These are phyloP conservation scores for Massospora cicadina DNA, from an alignment of 371 early-diverging fungal genomes.

Conservation along the genomic window DNA sequence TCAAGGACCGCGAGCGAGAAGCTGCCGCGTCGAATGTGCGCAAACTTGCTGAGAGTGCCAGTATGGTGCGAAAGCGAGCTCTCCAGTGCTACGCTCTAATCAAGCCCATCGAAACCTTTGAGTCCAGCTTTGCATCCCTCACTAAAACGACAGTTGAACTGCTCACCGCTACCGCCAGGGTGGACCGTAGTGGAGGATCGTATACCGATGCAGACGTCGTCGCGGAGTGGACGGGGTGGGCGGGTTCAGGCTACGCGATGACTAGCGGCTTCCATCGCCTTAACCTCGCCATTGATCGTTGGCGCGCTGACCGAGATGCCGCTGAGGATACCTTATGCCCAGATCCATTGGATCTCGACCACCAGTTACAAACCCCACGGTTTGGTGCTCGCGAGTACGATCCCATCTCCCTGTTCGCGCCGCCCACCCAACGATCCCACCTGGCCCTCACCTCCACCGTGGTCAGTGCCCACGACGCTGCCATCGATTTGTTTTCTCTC, in stretches of 20 bases:
- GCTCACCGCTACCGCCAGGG: not conserved
- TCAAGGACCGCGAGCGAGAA: slow-evolving; percentile 2
- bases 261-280: slow-evolving; percentile 5
- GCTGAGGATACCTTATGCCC: not conserved
- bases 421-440: slow-evolving; percentile 16
- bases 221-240: slow-evolving; percentile 9
- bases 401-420: slow-evolving; percentile 29
- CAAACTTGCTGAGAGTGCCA: slow-evolving; percentile 1
- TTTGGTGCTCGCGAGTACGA: slow-evolving; percentile 39
- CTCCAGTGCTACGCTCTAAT: slow-evolving; percentile 8
- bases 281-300: slow-evolving; percentile 2
- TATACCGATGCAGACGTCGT: slow-evolving; percentile 10
- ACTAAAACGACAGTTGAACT: not conserved
- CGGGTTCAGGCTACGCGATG: slow-evolving; percentile 8
- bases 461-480: slow-evolving; percentile 30
- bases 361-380: slow-evolving; percentile 32
- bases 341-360: slow-evolving; percentile 17
- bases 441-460: slow-evolving; percentile 19
- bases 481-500: slow-evolving; percentile 51
- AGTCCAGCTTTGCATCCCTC: not conserved
- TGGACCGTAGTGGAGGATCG: not conserved
- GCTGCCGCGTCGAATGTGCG: not conserved
- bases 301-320: not conserved
- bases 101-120: not conserved
- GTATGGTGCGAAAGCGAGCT: slow-evolving; percentile 8